Evolutionary conservation across 164 flowering plant species (phyloP).

Genomic region (Umbellularia californica): DNA sequence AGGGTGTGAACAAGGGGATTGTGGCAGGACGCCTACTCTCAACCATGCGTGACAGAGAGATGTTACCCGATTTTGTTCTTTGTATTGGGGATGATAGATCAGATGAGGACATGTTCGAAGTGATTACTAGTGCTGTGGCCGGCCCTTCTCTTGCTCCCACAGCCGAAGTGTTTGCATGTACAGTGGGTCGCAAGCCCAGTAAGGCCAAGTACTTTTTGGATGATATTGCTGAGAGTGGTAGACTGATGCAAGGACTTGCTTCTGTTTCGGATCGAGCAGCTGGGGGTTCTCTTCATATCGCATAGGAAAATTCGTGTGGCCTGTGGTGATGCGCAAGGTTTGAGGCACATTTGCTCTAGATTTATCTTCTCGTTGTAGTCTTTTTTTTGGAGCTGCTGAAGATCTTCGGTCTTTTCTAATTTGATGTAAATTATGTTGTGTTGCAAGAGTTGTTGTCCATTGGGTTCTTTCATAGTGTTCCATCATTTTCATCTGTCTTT

Average conservation of each 20-base stretch:
- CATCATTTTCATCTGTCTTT: not conserved
- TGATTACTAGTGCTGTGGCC: slow-evolving; percentile 40
- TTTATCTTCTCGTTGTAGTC: slow-evolving; percentile 1
- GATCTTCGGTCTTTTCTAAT: slow-evolving; percentile 1
- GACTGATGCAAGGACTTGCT: slow-evolving; percentile 66
- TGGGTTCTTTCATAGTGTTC: not conserved
- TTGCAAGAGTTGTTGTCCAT: not conserved
- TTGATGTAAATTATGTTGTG: slow-evolving; percentile 7
- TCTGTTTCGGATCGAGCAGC: slow-evolving; percentile 43
- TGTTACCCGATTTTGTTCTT: slow-evolving; percentile 60
- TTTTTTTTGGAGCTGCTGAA: not conserved
- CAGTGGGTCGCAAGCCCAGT: slow-evolving; percentile 65
- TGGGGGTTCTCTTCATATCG: not conserved
- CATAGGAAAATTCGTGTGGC: slow-evolving; percentile 2
- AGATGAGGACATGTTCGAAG: slow-evolving; percentile 84
- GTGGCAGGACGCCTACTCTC: slow-evolving; percentile 54
- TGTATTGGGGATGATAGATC: slow-evolving; percentile 84
- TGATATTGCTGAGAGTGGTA: slow-evolving; percentile 51
- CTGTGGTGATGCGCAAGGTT: not conserved
- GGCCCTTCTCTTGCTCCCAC: slow-evolving; percentile 43
- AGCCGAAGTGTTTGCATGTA: slow-evolving; percentile 70
- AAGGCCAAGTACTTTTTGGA: slow-evolving; percentile 74
- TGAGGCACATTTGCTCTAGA: not conserved
- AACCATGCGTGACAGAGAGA: slow-evolving; percentile 42
- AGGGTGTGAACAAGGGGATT: slow-evolving; percentile 83